Percentiles rank a stretch among this genome's conserved stretches.
Conservation (phyloP, 352 stramenopile species). For the Pythium coloratum region DNA sequence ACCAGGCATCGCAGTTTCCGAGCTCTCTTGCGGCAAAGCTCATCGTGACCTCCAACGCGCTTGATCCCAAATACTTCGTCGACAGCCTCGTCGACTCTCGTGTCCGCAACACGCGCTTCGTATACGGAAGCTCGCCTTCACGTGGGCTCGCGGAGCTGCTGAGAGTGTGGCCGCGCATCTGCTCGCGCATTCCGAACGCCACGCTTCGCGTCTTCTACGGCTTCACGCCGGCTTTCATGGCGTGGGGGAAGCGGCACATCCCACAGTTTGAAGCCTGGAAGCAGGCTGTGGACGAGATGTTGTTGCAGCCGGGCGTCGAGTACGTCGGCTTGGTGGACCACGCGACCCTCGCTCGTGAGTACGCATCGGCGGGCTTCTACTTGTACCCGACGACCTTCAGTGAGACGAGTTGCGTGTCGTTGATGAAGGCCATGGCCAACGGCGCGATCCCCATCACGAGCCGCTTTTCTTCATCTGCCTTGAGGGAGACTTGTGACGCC, state of each 20-base stretch:
- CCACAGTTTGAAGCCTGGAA: slow-evolving; percentile 66
- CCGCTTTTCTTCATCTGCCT: slow-evolving; percentile 55
- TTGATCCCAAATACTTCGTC: slow-evolving; percentile 68
- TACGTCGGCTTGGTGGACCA: slow-evolving; percentile 87
- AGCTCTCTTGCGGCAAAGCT: slow-evolving; percentile 42
- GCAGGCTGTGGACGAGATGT: slow-evolving; percentile 35
- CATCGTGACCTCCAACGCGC: slow-evolving; percentile 67
- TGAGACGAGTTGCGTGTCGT: slow-evolving; percentile 91
- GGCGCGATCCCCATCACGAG: slow-evolving; percentile 91
- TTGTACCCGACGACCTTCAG: slow-evolving; percentile 89
- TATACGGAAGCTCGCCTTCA: slow-evolving; percentile 86
- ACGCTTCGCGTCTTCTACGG: slow-evolving; percentile 88
- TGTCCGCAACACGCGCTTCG: slow-evolving; percentile 65
- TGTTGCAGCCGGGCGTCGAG: slow-evolving; percentile 52
- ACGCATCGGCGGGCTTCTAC: slow-evolving; percentile 82
- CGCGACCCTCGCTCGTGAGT: slow-evolving; percentile 58
- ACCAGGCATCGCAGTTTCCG: slow-evolving; percentile 67
- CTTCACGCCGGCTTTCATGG: slow-evolving; percentile 77
- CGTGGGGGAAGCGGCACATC: slow-evolving; percentile 50
- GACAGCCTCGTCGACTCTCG: slow-evolving; percentile 23
- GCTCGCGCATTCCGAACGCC: slow-evolving; percentile 45
- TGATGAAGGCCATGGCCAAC: slow-evolving; percentile 92
- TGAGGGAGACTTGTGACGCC: slow-evolving; percentile 57
- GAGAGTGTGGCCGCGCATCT: slow-evolving; percentile 71
- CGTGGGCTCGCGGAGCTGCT: slow-evolving; percentile 76